Evolutionary conservation across 2,329 filamentous ascomycete genomes (phyloP), one percentile per base, ranked within the genome.

Genomic region (Orbilia ellipsospora): DNA sequence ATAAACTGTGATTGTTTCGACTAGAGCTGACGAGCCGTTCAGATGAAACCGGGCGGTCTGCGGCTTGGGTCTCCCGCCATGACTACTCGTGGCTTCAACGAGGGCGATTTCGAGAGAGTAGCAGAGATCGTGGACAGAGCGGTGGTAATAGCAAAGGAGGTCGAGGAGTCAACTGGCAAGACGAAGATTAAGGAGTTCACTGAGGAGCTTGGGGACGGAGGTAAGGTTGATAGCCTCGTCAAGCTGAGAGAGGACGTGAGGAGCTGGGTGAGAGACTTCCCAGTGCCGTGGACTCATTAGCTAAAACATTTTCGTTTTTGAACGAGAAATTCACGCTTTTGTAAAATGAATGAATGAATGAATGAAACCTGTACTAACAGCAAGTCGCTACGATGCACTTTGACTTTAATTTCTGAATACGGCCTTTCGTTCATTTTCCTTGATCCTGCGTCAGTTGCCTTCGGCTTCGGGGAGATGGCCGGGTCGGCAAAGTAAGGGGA

Each of bases 41-140:
- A 77, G 73, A 74, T 99, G 81, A 92, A 94, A 78, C 95, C 95
- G 13, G 94, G 94, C 78, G 95, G 95, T 78, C 87, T 99, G 78
- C 90, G 95, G 78, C 94, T 99, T 84, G 95, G 95, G 67, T 95
- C 94, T 0, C 95, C 95, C 0, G 95, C 95, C 79, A 99, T 99
- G 95, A 98, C 95, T 20, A 97, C 93, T 16, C 89, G 95, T 76
- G 95, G 94, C n/a, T 94, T 99, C 82, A 88, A 87, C 79, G 90
- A 94, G 80, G 89, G 90, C 66, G 95, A 99, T 83, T 99, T 98
- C 83, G 88, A 88, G 65, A 88, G 92, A 15, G 92, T 96, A 13
- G 93, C 92, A 13, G 91, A 93, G 80, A 92, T 96, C 77, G 92
- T 96, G 63, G 92, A 94, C 83, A 89, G 92, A 56, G 90, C 91